These are phyloP conservation scores for Oehlia diaphana DNA, from an alignment of 192 early-diverging fungal genomes.

Conservation along the genomic window DNA sequence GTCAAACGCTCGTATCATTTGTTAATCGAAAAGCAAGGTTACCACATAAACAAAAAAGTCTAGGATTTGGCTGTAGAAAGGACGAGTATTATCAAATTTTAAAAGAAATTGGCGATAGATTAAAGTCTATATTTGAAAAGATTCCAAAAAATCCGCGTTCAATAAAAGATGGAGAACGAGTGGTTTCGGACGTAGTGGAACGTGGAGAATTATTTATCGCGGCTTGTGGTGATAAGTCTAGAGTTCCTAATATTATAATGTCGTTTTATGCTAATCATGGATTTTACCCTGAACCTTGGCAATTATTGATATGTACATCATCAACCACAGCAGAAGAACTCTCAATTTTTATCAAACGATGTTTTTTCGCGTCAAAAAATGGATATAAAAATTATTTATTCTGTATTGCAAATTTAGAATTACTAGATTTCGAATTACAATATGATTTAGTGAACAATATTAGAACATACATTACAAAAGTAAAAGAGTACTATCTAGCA, in stretches of 20 bases:
- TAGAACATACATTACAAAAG: neutral
- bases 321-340: constrained; percentile 28
- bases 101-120: constrained; percentile 12
- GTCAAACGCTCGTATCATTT: constrained; percentile 9
- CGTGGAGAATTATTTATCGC: constrained; percentile 29
- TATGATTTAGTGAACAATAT: constrained; percentile 26
- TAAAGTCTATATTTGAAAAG: constrained; percentile 6
- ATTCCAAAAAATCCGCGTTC: neutral
- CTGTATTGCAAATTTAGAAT: constrained; percentile 32
- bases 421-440: constrained; percentile 32
- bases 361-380: constrained; percentile 23
- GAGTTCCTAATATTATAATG: constrained; percentile 33
- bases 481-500: constrained; percentile 19
- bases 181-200: constrained; percentile 11
- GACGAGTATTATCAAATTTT: neutral
- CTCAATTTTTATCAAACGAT: constrained; percentile 28
- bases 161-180: neutral
- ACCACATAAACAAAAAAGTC: neutral
- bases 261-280: constrained; percentile 27
- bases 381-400: constrained; percentile 22
- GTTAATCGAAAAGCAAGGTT: constrained; percentile 2
- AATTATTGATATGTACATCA: constrained; percentile 28
- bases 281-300: constrained; percentile 27
- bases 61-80: neutral
- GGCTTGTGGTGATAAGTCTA: constrained; percentile 24